Evolutionary conservation across 2,329 filamentous ascomycete genomes (phyloP), one percentile per base, ranked within the genome.

Genomic region (Curvularia eragrostidis): DNA sequence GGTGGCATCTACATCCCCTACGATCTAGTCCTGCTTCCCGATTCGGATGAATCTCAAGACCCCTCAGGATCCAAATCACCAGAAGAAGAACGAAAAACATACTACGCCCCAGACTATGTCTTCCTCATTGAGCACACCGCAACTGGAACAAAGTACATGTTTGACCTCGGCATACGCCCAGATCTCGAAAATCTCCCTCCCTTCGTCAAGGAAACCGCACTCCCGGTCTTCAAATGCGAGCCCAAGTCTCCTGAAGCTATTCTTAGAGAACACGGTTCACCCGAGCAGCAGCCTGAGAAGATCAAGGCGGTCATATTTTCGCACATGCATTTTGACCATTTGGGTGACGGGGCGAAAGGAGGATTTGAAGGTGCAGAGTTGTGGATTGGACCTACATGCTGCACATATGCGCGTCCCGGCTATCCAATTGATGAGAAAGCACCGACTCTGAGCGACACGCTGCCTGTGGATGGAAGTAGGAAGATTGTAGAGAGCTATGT

Each of bases 81-180:
- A 3, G 70, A 73, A 0, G 71, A 73, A 26, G 50, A 51, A 9
- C 41, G 55, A 1, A 61, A 64, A 24, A 47, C 52, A 8, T 73
- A 58, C 56, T 68, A 70, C 44, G 72, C 64, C 1, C 72, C 71
- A 19, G 70, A 73, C 50, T 75, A 73, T 44, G 69, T 71, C 32
- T 75, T 74, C 54, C 64, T 73, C 19, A 65, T 75, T 43, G 55
- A 72, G 15, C 71, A 74, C 49, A 54, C 50, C 0, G 53, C 74
- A 65, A 57, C 73, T 51, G 18, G 67, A 59, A 71, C 75, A 54
- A 67, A 75, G 81, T 56, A 76, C 62, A 58, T 86, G 56, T 86
- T 86, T 68, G 84, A 86, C 60, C 78, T 86, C 1, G 84, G 84
- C 7, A 76, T 86, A 48, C 81, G 83, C 19, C 77, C 79, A 42